phyloP scores from a whole-genome alignment of 805 yeast species.

The Maudiozyma turicensis region DNA sequence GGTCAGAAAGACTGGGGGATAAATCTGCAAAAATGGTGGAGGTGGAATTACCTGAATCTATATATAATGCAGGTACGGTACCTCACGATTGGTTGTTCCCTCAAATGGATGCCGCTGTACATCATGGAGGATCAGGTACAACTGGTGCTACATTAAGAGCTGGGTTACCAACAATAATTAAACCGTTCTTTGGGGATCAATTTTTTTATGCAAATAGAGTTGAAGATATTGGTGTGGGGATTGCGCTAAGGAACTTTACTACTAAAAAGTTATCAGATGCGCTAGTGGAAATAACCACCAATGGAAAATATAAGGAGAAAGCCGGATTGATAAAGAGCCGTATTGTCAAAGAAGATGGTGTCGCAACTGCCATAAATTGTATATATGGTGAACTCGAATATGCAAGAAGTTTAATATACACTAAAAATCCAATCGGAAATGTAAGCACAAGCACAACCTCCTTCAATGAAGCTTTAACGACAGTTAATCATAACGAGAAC shows the following conservation, averaged over 20 bases:
- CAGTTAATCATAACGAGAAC: no score
- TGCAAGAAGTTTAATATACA: slow-evolving; percentile 47
- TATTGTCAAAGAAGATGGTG: slow-evolving; percentile 74
- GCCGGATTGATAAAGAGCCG: slow-evolving; percentile 54
- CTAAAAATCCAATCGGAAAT: slow-evolving; percentile 30
- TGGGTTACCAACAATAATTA: slow-evolving; percentile 82
- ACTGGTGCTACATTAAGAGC: slow-evolving; percentile 85
- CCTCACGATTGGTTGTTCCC: slow-evolving; percentile 96
- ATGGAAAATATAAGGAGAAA: slow-evolving; percentile 54
- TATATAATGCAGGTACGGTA: slow-evolving; percentile 59
- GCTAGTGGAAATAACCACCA: slow-evolving; percentile 54
- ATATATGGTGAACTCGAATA: slow-evolving; percentile 78
- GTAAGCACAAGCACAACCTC: no score
- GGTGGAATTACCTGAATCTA: slow-evolving; percentile 49
- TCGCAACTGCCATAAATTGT: slow-evolving; percentile 58
- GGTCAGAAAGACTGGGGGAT: slow-evolving; percentile 68
- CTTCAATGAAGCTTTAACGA: no score
- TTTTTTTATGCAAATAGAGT: slow-evolving; percentile 82
- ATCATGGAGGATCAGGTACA: slow-evolving; percentile 96
- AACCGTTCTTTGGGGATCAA: slow-evolving; percentile 95
- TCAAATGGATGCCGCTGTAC: slow-evolving; percentile 85
- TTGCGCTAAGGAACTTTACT: slow-evolving; percentile 60
- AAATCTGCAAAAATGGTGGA: slow-evolving; percentile 30
- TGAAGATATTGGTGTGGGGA: slow-evolving; percentile 82
- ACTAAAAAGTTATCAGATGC: slow-evolving; percentile 56